Evolutionary conservation across 768 basidiomycete genomes (phyloP).

Genomic region (Strobilomyces dryophilus): DNA sequence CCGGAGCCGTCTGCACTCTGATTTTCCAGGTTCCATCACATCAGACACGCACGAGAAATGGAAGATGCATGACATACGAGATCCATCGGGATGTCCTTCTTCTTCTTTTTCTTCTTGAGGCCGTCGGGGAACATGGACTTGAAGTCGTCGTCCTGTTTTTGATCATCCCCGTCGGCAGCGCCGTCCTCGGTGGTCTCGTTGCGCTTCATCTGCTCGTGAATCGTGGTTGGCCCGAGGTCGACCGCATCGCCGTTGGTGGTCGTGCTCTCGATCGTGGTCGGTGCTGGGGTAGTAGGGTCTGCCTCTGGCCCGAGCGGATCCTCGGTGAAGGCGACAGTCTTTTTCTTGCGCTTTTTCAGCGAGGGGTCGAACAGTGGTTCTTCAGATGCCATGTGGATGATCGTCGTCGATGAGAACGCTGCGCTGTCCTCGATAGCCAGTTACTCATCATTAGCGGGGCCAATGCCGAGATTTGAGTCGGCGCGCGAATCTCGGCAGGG

Average conservation of each 20-base stretch:
- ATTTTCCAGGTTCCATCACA: conserved; percentile 1
- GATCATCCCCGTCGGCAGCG: conserved; percentile 34
- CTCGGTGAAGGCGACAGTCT: conserved; percentile 79
- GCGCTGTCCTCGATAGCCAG: conserved; percentile 5
- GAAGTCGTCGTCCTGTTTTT: conserved; percentile 68
- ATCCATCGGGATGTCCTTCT: conserved; percentile 85
- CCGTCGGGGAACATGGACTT: conserved; percentile 81
- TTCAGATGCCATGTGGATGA: conserved; percentile 50
- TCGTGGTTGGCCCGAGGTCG: conserved; percentile 72
- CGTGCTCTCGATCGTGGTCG: conserved; percentile 64
- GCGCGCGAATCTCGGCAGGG: conserved; percentile 19
- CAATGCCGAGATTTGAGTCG: conserved; percentile 28
- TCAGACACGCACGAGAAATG: background rate
- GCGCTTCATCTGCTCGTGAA: conserved; percentile 69
- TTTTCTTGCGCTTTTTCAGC: conserved; percentile 85
- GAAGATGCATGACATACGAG: conserved; percentile 44
- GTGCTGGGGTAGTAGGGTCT: conserved; percentile 77
- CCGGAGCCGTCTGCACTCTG: conserved; percentile 65
- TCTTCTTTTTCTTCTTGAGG: conserved; percentile 91
- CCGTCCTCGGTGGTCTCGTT: conserved; percentile 37
- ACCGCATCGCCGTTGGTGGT: conserved; percentile 69
- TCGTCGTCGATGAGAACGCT: conserved; percentile 14
- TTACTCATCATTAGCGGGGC: conserved; percentile 6
- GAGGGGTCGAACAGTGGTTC: conserved; percentile 82
- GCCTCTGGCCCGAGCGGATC: conserved; percentile 79